A percentile compares a stretch with the other conserved stretches of the same genome.
Conservation (phyloP, 495 filamentous ascomycete species). For the Cryomyces minteri region DNA sequence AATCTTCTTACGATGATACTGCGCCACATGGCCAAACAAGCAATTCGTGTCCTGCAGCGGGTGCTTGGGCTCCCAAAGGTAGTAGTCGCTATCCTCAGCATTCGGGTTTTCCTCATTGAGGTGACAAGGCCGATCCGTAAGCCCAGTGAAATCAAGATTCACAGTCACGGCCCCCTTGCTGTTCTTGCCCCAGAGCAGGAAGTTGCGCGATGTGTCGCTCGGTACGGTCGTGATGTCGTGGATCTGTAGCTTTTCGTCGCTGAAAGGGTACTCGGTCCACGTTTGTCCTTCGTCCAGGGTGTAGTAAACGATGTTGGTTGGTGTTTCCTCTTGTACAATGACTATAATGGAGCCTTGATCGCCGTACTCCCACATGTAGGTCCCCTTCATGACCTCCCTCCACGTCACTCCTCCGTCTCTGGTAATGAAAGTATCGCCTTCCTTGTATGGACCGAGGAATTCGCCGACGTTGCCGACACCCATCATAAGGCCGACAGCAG, state of each 20-base stretch:
- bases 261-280: constrained; percentile 62
- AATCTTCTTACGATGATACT: constrained; percentile 77
- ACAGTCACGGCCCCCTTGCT: constrained; percentile 39
- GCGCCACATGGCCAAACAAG: constrained; percentile 76
- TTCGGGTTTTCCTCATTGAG: constrained; percentile 41
- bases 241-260: constrained; percentile 46
- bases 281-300: constrained; percentile 58
- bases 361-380: constrained; percentile 81
- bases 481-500: constrained; percentile 83
- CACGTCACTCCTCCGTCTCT: constrained; percentile 76
- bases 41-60: constrained; percentile 58
- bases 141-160: constrained; percentile 72
- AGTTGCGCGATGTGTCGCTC: constrained; percentile 72
- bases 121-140: constrained; percentile 49
- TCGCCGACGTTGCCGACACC: constrained; percentile 81
- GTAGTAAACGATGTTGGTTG: constrained; percentile 56
- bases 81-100: constrained; percentile 49
- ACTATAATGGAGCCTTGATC: constrained; percentile 87
- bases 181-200: constrained; percentile 65
- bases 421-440: constrained; percentile 75
- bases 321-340: constrained; percentile 43
- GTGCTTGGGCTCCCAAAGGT: constrained; percentile 69
- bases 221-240: constrained; percentile 72
- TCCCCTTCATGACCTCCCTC: constrained; percentile 67
- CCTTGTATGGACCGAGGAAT: constrained; percentile 33